phyloP scores from a whole-genome alignment of 2,329 filamentous ascomycete genomes.

The Sporothrix inflata region DNA sequence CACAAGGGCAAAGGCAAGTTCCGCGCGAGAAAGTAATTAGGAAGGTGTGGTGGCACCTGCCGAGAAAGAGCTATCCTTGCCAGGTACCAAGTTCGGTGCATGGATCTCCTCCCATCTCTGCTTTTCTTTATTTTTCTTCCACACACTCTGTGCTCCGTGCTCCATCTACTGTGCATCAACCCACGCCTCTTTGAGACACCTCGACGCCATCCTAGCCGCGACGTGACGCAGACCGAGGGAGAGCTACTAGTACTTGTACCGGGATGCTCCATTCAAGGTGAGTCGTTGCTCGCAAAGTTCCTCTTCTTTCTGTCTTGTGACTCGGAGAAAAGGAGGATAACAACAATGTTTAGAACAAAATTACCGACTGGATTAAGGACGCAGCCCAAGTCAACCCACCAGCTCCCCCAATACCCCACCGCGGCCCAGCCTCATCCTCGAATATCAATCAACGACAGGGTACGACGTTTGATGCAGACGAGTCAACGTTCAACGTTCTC shows the following conservation, averaged over 20 bases:
- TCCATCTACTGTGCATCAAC: background rate
- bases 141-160: background rate
- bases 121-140: background rate
- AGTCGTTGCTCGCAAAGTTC: background rate
- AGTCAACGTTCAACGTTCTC: background rate
- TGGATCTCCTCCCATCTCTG: background rate
- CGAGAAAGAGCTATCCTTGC: conserved; percentile 2
- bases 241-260: background rate
- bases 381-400: background rate
- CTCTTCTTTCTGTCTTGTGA: background rate
- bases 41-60: conserved; percentile 12
- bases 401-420: background rate
- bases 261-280: background rate
- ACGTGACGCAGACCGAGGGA: background rate
- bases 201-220: background rate
- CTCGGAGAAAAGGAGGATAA: background rate
- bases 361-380: background rate
- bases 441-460: background rate
- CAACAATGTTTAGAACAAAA: background rate
- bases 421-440: background rate
- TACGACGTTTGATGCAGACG: background rate
- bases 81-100: background rate
- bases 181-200: conserved; percentile 2
- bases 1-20: conserved; percentile 14
- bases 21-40: background rate